Evolutionary conservation across 495 filamentous ascomycete genomes (phyloP).

Genomic region (Neurospora cerealis): DNA sequence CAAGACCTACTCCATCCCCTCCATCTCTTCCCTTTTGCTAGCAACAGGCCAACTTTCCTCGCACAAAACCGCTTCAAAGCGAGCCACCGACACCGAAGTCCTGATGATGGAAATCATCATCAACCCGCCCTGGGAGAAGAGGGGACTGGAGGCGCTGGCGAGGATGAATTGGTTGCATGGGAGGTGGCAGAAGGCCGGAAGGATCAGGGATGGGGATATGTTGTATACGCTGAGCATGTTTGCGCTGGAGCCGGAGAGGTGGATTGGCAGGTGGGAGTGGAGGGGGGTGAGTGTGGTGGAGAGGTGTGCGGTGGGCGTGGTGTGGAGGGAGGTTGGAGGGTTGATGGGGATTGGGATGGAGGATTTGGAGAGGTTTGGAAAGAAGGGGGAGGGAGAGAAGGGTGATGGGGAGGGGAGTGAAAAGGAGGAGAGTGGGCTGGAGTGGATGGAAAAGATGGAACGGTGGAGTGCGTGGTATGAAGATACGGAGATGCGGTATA

Average conservation of each 20-base stretch:
- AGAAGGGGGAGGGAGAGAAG: not conserved
- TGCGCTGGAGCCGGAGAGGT: conserved; percentile 25
- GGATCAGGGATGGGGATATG: conserved; percentile 34
- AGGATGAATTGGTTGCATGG: conserved; percentile 42
- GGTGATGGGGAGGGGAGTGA: conserved; percentile 20
- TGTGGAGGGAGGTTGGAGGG: conserved; percentile 31
- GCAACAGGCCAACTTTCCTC: conserved; percentile 46
- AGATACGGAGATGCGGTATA: conserved; percentile 42
- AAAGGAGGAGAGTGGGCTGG: conserved; percentile 43
- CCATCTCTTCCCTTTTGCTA: conserved; percentile 44
- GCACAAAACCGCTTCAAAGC: conserved; percentile 39
- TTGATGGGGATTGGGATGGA: conserved; percentile 32
- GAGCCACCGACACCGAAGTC: conserved; percentile 49
- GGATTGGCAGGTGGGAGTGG: conserved; percentile 33
- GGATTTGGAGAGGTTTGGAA: conserved; percentile 1
- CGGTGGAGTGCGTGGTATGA: conserved; percentile 48
- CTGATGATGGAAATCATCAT: conserved; percentile 46
- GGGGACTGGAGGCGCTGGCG: conserved; percentile 25
- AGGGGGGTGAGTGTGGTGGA: conserved; percentile 31
- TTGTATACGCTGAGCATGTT: conserved; percentile 35
- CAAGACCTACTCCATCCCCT: conserved; percentile 55
- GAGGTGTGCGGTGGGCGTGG: conserved; percentile 30
- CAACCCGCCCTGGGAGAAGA: conserved; percentile 20
- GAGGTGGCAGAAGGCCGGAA: conserved; percentile 24
- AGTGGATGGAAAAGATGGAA: conserved; percentile 49